Evolutionary conservation across 495 filamentous ascomycete species (phyloP), one percentile per base, ranked within the genome.

Genomic region (Hamigera avellanea): DNA sequence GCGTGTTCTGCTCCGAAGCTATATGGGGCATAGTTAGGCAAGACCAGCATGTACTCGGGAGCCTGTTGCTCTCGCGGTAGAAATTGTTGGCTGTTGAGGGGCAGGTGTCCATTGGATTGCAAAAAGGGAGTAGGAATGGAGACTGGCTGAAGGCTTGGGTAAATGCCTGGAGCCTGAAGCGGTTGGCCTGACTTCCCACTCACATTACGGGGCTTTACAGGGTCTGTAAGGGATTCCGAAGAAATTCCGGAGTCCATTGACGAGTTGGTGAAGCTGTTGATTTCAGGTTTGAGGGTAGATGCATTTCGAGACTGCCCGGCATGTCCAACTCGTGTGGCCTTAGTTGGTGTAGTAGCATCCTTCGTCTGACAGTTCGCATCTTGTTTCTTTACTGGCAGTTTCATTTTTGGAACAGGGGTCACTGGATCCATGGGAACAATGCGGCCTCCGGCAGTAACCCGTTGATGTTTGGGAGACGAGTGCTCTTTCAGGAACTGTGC

Each of bases 371-470:
- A 18, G 8, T 27, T 34, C 42, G 36, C 25, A 46, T 45, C 10
- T 32, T 52, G 27, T 13, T 32, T 36, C 28, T 15, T 31, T 14
- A 25, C 19, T 2, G 45, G 48, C 16, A 56, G 37, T 28, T 54
- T 49, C 33, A 59, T 53, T 40, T 61, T 60, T 9, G 53, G 63
- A 37, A 45, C 39, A 30, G 57, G 45, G 13, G 45, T 36, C 15
- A 41, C 33, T 17, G 44, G 49, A 10, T 51, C 46, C 53, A 66
- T 71, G 3, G 75, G 72, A 13, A 81, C 73, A 29, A 81, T 72
- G 23, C 65, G 68, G n/a, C 76, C 76, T 13, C 74, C 75, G 37
- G 76, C 76, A 28, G 75, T 80, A 32, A 81, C 76, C 26, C 76
- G 67, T 34, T 79, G 61, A 31, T 72, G 67, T 12, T 61, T 70